These are phyloP conservation scores for Hirsutella thompsonii DNA, from an alignment of 2,329 filamentous ascomycete species.

Conservation along the genomic window DNA sequence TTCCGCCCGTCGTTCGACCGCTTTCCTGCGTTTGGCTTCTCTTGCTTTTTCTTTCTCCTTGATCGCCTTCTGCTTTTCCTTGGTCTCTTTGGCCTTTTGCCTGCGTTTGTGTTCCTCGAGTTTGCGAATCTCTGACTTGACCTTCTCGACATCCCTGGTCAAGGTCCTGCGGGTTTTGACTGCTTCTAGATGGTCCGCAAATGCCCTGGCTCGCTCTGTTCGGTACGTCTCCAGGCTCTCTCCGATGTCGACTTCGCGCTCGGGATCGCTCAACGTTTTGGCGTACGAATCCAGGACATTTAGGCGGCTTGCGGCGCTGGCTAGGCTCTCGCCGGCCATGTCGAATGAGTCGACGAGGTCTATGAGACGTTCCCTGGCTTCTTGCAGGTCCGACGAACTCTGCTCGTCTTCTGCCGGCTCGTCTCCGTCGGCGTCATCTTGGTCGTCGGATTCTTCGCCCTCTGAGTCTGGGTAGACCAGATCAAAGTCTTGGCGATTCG, in stretches of 20 bases:
- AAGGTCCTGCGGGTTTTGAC: conserved; percentile 17
- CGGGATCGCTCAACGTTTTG: conserved; percentile 19
- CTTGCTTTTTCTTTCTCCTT: conserved; percentile 16
- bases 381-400: neutral
- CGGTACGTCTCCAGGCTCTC: conserved; percentile 25
- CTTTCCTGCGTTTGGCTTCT: conserved; percentile 5
- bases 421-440: conserved; percentile 7
- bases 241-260: conserved; percentile 19
- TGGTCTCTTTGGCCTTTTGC: conserved; percentile 4
- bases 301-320: conserved; percentile 19
- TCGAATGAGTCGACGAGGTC: conserved; percentile 10
- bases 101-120: conserved; percentile 6
- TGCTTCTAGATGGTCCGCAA: conserved; percentile 24
- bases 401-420: neutral
- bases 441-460: conserved; percentile 9
- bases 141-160: conserved; percentile 17
- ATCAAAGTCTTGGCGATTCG: neutral
- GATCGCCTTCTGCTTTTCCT: conserved; percentile 12
- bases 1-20: conserved; percentile 17
- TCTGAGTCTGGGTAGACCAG: conserved; percentile 4
- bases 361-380: conserved; percentile 14
- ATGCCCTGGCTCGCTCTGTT: conserved; percentile 26
- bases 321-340: conserved; percentile 8
- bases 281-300: conserved; percentile 27
- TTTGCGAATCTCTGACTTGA: conserved; percentile 6